Evolutionary conservation across 495 filamentous ascomycete genomes (phyloP), one percentile per base, ranked within the genome.

Genomic region (Hypoxylon perforatum): DNA sequence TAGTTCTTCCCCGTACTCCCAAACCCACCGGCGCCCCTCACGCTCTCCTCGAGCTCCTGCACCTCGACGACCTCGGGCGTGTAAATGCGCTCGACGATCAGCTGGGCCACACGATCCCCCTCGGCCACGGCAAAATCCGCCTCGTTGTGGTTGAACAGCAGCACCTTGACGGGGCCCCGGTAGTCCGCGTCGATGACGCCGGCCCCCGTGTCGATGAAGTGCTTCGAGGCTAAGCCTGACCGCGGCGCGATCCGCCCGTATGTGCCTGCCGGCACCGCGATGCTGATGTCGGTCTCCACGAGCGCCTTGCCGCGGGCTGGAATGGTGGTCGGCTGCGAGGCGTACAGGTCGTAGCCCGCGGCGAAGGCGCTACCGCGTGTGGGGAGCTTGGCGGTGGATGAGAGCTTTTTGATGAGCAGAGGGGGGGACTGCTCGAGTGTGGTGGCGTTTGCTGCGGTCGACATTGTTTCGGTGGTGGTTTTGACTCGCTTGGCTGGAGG

Each of bases 111-210:
- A 38, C 95, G 87, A 74, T 99, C 94, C 19, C 94, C 94, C 72
- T 87, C 88, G 76, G 89, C 89, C 62, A 99, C 84, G 51, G 84
- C 81, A 70, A 95, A 98, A 71, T 97, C 94, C 17, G 78, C 81
- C 12, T 95, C 93, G 12, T 82, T 83, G 78, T 96, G 90, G 82
- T 99, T 99, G 74, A 97, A 97, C 38, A 99, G 84, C 69, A 99
- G 82, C 18, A 99, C 90, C 83, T 93, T 96, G 64, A 99, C 90
- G 62, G 90, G 91, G 15, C 95, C 95, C 21, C 95, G 87, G 82
- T 99, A 99, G 76, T 99, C 95, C 7, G 94, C 92, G 80, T 99
- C 95, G 73, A 99, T 97, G 52, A 99, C 95, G 30, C 95, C 95
- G 2, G 95, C 95, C 57, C 94, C 92, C 1, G 90, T 92, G 76